A percentile compares a stretch with the other conserved stretches of the same genome.
Conservation (phyloP, 1,284 basidiomycete genomes). For the Naganishia albida region DNA sequence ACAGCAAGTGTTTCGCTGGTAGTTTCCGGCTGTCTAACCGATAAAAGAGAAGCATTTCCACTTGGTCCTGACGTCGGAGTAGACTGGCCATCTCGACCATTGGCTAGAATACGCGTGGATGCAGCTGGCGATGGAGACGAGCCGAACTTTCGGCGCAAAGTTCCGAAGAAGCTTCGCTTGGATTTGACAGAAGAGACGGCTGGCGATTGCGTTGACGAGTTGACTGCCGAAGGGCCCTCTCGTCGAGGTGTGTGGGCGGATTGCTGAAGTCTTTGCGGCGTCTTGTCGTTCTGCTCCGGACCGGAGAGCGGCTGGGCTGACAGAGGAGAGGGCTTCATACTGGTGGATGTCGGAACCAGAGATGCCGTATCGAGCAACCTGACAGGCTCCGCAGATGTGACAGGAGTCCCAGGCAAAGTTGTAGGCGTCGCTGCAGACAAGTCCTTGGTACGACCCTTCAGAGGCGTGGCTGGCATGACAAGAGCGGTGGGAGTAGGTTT, state of each 20-base stretch:
- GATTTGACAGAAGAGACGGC: constrained; percentile 21
- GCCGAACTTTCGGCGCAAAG: constrained; percentile 18
- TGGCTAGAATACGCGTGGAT: not conserved
- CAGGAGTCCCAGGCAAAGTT: constrained; percentile 17
- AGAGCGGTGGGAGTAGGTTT: not conserved
- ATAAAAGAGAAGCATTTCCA: constrained; percentile 5
- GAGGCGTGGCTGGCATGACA: constrained; percentile 25
- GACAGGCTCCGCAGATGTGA: constrained; percentile 16
- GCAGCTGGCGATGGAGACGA: constrained; percentile 1
- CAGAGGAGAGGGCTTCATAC: constrained; percentile 5
- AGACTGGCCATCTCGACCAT: not conserved
- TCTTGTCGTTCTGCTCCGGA: not conserved
- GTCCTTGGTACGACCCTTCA: constrained; percentile 24
- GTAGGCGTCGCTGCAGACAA: constrained; percentile 19
- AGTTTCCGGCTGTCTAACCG: not conserved
- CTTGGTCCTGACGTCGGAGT: constrained; percentile 5
- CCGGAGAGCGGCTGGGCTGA: not conserved
- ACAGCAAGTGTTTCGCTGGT: not conserved
- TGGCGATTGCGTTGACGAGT: not conserved
- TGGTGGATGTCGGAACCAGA: not conserved
- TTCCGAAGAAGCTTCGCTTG: constrained; percentile 21
- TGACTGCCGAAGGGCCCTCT: not conserved
- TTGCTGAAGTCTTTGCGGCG: no score
- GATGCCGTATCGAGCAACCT: constrained; percentile 7
- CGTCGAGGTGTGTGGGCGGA: not conserved